Evolutionary conservation across 2,329 filamentous ascomycete genomes (phyloP).

Genomic region (Sporothrix curviconia): DNA sequence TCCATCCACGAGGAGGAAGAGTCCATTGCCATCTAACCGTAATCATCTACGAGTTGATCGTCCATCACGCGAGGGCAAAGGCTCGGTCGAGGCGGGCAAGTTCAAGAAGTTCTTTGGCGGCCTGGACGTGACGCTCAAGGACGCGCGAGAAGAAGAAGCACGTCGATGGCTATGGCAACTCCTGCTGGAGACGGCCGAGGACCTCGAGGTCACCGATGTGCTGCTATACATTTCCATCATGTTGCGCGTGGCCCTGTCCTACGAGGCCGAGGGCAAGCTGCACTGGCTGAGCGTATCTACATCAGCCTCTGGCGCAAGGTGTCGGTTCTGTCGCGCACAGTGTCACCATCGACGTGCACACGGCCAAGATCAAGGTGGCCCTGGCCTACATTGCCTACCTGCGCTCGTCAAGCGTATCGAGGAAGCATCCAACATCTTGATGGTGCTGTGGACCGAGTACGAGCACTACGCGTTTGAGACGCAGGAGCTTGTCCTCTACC

Average conservation of each 20-base stretch:
- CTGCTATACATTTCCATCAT: constrained; percentile 30
- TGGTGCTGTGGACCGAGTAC: constrained; percentile 36
- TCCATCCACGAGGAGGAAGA: constrained; percentile 30
- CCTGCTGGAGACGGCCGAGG: constrained; percentile 31
- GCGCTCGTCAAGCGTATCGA: constrained; percentile 26
- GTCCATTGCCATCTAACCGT: constrained; percentile 28
- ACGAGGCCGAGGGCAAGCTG: constrained; percentile 28
- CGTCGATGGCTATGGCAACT: constrained; percentile 29
- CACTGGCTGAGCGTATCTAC: constrained; percentile 34
- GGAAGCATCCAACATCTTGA: constrained; percentile 34
- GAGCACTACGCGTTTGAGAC: constrained; percentile 30
- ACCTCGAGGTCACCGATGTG: constrained; percentile 28
- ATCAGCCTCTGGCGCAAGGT: constrained; percentile 35
- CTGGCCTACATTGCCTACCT: constrained; percentile 33
- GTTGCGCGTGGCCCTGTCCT: constrained; percentile 30
- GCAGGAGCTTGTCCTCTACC: constrained; percentile 29
- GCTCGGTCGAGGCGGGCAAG: constrained; percentile 25
- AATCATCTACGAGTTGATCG: constrained; percentile 31
- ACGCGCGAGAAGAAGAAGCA: constrained; percentile 18
- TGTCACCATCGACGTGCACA: constrained; percentile 29
- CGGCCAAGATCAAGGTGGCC: constrained; percentile 33
- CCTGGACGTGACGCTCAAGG: constrained; percentile 29
- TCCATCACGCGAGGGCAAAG: constrained; percentile 28
- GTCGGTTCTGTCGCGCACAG: constrained; percentile 27
- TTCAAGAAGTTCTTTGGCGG: constrained; percentile 29